Base-by-base conservation (phyloP, 495 filamentous ascomycete species). In the Podospora anserina region DNA sequence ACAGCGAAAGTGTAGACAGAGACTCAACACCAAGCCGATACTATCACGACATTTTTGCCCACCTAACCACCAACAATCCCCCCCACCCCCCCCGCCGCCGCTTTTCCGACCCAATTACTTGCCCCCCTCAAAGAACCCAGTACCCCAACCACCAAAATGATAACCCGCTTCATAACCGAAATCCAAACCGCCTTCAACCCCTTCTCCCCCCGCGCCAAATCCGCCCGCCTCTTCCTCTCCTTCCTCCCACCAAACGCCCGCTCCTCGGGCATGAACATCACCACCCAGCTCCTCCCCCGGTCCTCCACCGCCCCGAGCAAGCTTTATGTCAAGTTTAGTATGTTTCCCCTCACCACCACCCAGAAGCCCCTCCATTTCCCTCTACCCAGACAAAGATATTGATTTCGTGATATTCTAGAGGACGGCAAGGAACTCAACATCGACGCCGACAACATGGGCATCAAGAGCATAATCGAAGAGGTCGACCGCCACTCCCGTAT, bases 121-220 rank as follows among this genome's bases (percentile, higher is more conserved):
- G 4, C 30, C 30, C 30, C 30, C 30, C 30, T 1, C 30, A 32
- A 32, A 32, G 30, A 32, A 32, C 7, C 4, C 30, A 32, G 4
- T 58, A 4, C 55, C 18, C 54, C 9, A 56, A 66, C 61, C 65
- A 49, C 65, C 77, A 87, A 77, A 68, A 99, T 99, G 95, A 89
- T 97, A 58, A 96, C 92, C 61, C 84, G 86, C 73, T 92, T 90
- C 83, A 90, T 99, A 81, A 91, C 92, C 75, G 85, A 90, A 73
- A 89, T 98, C 69, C 85, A 86, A 67, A 89, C 92, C 71, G 86
- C 84, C 74, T 97, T 97, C 89, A 96, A 96, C 80, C 96, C 96
- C 23, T 99, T 98, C 87, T 87, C 85, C 5, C 83, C 86, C 16
- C 81, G 84, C 73, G 84, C 90, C 49, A 92, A 92, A 73, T 89